Base-by-base conservation (phyloP, 176 grass and related monocot species). In the Oryza punctata region DNA sequence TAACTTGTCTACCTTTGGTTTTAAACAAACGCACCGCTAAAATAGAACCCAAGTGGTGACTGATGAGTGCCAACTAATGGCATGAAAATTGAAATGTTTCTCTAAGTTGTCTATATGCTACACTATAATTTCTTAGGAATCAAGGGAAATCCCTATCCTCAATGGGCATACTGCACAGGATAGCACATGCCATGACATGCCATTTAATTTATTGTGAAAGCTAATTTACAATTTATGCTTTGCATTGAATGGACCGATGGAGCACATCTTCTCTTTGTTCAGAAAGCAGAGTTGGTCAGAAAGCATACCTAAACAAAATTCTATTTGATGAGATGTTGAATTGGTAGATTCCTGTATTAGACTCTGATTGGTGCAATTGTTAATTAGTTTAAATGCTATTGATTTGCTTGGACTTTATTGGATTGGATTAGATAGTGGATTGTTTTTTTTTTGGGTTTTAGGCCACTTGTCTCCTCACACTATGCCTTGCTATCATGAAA, bases 1-100 rank as follows among this genome's bases (percentile, higher is more conserved):
- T 52, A 68, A 50, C 18, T 79, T 79, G 41, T 47, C 9, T 26
- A 70, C 37, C 45, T 81, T 70, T 41, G 2, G 66, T 81, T 81
- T 70, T 26, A 8, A 37, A 69, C 21, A 69, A 69, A 69, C 3
- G 1, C 21, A 80, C 21, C 13, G 5, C 65, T 80, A 8, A 38
- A 12, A 25, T 57, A 38, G 16, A 18, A 19, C 50, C 2, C 28
- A 28, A 28, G 14, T 73, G 24, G 2, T 28, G 25, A 27, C 21
- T 45, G 70, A 37, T 28, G 43, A 19, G 5, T 71, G 19, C 11
- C 0, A 23, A 71, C 24, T 49, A 6, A 28, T 73, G 11, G 26
- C 70, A 73, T 45, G 40, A 72, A 45, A 71, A 26, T 8, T 45
- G 6, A 12, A 14, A 19, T 46, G 46, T 12, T 1, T 69, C 23